Percentiles rank a stretch among this genome's conserved stretches.
phyloP scores from a whole-genome alignment of 2,329 filamentous ascomycete genomes.

The Venturia carpophila region DNA sequence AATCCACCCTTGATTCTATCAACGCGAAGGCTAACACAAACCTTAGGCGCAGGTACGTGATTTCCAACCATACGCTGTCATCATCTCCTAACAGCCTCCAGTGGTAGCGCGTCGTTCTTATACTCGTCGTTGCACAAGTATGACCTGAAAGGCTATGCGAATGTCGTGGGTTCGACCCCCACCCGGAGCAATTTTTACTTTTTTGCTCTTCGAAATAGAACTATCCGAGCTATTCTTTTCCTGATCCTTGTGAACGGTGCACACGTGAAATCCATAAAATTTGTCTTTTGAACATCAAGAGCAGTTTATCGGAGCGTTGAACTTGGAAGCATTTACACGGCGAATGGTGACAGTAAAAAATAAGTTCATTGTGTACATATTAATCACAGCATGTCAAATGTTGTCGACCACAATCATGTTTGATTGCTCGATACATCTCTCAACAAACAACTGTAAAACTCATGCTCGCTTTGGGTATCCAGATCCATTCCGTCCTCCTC shows the following conservation, averaged over 20 bases:
- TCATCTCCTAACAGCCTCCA: not conserved
- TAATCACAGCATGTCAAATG: too few relatives aligned
- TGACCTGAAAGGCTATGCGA: conserved; percentile 18
- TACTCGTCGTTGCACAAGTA: conserved; percentile 17
- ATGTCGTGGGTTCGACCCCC: conserved; percentile 20
- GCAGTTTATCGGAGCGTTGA: too few relatives aligned
- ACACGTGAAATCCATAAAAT: too few relatives aligned
- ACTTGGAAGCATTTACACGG: too few relatives aligned
- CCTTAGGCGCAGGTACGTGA: not conserved
- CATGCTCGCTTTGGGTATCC: not conserved
- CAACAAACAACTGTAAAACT: not conserved
- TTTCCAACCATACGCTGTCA: too few relatives aligned
- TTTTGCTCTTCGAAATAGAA: too few relatives aligned
- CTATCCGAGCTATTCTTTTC: not conserved
- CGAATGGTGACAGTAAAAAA: too few relatives aligned
- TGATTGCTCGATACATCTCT: not conserved
- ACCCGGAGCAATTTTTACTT: conserved; percentile 12
- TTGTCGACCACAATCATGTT: not conserved
- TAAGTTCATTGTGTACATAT: too few relatives aligned
- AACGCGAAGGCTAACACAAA: not conserved
- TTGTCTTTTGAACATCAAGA: too few relatives aligned
- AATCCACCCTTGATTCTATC: not conserved
- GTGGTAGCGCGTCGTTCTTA: conserved; percentile 20
- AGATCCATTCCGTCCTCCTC: not conserved
- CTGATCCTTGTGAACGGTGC: too few relatives aligned